Percentiles rank a stretch among this genome's conserved stretches.
Evolutionary conservation across 169 alveolate genomes (phyloP).

Genomic region (Plasmodium coatneyi): DNA sequence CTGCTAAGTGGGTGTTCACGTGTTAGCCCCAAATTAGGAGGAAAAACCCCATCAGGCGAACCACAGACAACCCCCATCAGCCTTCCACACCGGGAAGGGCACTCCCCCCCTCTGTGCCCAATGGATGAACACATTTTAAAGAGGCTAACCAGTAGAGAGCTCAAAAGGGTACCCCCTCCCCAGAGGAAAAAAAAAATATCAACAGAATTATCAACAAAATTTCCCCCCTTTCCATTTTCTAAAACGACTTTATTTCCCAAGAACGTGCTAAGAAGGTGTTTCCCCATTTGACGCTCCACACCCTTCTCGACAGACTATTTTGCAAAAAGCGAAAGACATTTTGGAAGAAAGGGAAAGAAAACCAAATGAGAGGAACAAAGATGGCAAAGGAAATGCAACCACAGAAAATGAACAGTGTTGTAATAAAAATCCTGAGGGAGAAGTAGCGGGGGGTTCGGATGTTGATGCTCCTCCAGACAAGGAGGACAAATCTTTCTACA

Average conservation of each 20-base stretch:
- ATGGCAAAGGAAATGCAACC: neutral
- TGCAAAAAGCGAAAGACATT: slow-evolving; percentile 41
- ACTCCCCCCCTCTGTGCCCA: too few species aligned
- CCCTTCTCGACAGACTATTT: slow-evolving; percentile 35
- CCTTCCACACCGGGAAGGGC: neutral
- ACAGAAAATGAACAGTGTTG: neutral
- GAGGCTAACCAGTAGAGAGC: slow-evolving; percentile 40
- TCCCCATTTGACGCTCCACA: neutral
- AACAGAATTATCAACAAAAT: neutral
- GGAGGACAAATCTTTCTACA: slow-evolving; percentile 7
- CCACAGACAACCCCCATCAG: neutral
- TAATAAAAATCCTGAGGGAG: neutral
- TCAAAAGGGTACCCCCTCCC: slow-evolving; percentile 20
- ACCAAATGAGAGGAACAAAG: slow-evolving; percentile 9
- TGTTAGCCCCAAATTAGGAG: neutral
- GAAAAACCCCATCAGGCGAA: neutral
- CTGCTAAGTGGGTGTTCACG: neutral
- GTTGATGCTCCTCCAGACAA: slow-evolving; percentile 4
- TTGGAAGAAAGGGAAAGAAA: slow-evolving; percentile 29
- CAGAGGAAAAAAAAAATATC: neutral
- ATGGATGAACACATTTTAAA: slow-evolving; percentile 66
- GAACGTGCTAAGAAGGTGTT: neutral
- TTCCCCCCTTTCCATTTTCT: neutral
- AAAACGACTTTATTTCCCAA: neutral
- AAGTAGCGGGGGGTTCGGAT: neutral